A percentile compares a stretch with the other conserved stretches of the same genome.
These are phyloP conservation scores for Deakozyma indianensis DNA, from an alignment of 805 yeast genomes.

Conservation along the genomic window DNA sequence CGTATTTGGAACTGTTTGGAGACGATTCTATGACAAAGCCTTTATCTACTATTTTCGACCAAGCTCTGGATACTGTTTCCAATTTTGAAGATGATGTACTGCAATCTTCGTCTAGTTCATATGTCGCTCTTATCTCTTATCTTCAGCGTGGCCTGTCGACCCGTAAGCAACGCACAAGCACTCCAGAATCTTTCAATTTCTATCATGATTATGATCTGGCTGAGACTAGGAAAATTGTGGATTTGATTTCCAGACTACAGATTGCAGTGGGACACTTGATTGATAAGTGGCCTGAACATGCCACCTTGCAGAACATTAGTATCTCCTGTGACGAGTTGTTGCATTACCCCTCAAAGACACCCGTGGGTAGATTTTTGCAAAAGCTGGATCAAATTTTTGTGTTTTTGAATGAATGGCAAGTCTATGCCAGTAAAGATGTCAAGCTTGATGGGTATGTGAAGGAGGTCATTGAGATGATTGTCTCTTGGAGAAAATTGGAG, in stretches of 20 bases:
- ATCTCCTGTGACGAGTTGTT: constrained; percentile 55
- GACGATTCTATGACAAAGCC: background rate
- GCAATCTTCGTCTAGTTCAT: background rate
- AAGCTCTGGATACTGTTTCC: background rate
- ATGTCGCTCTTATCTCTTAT: constrained; percentile 6
- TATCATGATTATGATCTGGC: constrained; percentile 46
- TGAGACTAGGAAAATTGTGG: constrained; percentile 50
- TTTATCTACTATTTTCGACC: constrained; percentile 1
- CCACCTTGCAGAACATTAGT: constrained; percentile 57
- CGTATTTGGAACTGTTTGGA: background rate
- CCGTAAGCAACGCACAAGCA: background rate
- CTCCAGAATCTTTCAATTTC: constrained; percentile 36
- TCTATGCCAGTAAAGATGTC: constrained; percentile 70
- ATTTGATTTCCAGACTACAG: constrained; percentile 30
- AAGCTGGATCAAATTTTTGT: constrained; percentile 81
- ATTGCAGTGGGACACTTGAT: constrained; percentile 33
- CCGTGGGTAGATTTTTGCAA: constrained; percentile 63
- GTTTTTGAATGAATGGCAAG: constrained; percentile 82
- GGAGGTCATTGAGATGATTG: constrained; percentile 51
- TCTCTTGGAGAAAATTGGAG: constrained; percentile 84
- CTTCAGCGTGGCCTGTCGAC: constrained; percentile 6
- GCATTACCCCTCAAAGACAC: constrained; percentile 45
- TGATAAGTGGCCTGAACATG: constrained; percentile 88
- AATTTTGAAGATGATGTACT: background rate
- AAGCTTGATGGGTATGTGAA: constrained; percentile 44